These are phyloP conservation scores for Diplodia corticola DNA, from an alignment of 2,329 filamentous ascomycete genomes.

Conservation along the genomic window DNA sequence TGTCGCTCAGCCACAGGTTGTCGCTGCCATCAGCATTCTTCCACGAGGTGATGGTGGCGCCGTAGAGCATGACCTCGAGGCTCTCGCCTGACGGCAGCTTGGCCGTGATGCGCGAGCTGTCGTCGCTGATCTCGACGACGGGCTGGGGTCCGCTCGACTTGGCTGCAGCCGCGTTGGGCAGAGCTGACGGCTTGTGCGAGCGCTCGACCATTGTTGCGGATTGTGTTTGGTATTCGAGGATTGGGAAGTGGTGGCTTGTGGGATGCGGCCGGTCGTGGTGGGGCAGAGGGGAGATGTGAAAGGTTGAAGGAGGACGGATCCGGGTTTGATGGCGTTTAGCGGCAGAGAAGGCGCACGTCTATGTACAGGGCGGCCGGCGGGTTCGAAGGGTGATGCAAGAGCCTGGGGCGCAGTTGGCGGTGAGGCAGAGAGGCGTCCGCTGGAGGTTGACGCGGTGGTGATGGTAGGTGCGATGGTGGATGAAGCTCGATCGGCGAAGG, in stretches of 20 bases:
- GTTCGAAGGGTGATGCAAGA: background rate
- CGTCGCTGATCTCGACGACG: conserved; percentile 71
- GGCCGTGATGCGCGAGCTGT: conserved; percentile 73
- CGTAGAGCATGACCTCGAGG: conserved; percentile 82
- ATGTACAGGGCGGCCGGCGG: background rate
- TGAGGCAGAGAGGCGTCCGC: background rate
- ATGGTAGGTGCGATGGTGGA: conserved; percentile 8
- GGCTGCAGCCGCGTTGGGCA: conserved; percentile 59
- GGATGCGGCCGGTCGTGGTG: conserved; percentile 13
- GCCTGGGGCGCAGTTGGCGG: conserved; percentile 8
- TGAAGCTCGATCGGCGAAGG: conserved; percentile 19
- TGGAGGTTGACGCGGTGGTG: background rate
- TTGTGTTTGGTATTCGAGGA: background rate
- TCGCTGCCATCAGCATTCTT: conserved; percentile 72
- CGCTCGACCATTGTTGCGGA: conserved; percentile 68
- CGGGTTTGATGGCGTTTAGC: background rate
- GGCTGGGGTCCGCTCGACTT: conserved; percentile 72
- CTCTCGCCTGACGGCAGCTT: conserved; percentile 82
- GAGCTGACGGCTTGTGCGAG: conserved; percentile 66
- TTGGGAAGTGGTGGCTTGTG: background rate
- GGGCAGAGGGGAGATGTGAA: background rate
- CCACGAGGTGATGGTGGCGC: conserved; percentile 92
- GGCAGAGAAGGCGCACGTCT: background rate
- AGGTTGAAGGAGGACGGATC: background rate
- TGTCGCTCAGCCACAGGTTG: conserved; percentile 83